phyloP scores from a whole-genome alignment of 306 rosid species.

The Quercus agrifolia region DNA sequence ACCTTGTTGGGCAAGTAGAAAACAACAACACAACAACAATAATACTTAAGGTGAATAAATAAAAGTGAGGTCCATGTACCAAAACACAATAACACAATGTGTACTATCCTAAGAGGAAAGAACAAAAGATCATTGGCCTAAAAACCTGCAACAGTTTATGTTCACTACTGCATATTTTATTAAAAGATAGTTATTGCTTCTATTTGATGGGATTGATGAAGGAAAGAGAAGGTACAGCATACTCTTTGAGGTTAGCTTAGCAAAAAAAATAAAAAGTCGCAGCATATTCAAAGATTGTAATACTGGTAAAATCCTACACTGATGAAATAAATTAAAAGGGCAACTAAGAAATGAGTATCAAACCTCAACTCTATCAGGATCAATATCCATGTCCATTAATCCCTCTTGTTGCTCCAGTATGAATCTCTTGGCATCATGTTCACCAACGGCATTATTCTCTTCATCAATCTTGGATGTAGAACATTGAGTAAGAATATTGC shows the following conservation, averaged over 20 bases:
- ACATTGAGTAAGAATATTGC: slow-evolving; percentile 55
- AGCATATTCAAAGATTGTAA: neutral
- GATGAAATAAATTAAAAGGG: neutral
- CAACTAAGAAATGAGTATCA: slow-evolving; percentile 15
- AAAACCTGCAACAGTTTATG: neutral
- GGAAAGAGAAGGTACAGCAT: no score
- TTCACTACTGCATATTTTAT: neutral
- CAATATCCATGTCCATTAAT: slow-evolving; percentile 61
- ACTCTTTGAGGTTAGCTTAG: no score
- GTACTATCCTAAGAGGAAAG: neutral
- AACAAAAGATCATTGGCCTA: neutral
- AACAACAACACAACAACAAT: no score
- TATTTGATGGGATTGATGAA: neutral
- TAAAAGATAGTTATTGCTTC: neutral
- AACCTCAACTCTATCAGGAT: slow-evolving; percentile 93
- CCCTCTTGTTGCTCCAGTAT: slow-evolving; percentile 59
- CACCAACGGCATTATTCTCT: slow-evolving; percentile 41
- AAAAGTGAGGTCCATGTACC: no score
- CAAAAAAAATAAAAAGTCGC: no score
- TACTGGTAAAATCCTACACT: neutral
- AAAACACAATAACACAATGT: no score
- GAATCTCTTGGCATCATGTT: slow-evolving; percentile 59
- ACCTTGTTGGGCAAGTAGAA: no score
- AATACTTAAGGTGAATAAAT: no score
- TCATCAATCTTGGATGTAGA: slow-evolving; percentile 40